Base-by-base conservation (phyloP, 495 filamentous ascomycete genomes). In the Friedmanniomyces endolithicus region DNA sequence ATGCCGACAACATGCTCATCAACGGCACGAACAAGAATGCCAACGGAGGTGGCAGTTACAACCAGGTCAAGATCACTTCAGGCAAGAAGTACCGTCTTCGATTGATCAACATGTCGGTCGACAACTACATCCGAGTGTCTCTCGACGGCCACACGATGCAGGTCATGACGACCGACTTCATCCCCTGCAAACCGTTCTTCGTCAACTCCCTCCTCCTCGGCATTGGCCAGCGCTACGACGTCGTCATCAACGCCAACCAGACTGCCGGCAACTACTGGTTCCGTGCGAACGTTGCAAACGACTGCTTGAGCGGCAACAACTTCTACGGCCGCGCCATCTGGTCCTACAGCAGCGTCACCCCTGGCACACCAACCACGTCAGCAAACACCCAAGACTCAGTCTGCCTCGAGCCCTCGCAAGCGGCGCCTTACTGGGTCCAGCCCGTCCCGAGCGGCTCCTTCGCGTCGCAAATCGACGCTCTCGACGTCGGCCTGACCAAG, bases 141-240 rank as follows among this genome's bases (percentile, higher is more conserved):
- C 51, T 67, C 3, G 63, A 67, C 53, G 50, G 55, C 33, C 69
- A 71, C 59, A 11, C 41, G 0, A 63, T 71, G 56, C 52, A 52
- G 3, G 65, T 72, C 37, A 63, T 72, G 40, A 58, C 67, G 7
- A 50, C 68, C 1, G 68, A 71, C 57, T 68, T 71, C 50, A 52
- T 66, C 29, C 68, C 70, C 7, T 61, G 70, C 43, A 61, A 66
- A 45, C 68, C 70, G 0, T 67, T 54, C 48, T 55, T 24, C 20
- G 62, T 63, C 8, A 24, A 58, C 2, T 63, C 62, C 1, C 23
- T 71, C 2, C 37, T 63, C n/a, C 19, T 71, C 14, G 60, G 45
- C 11, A 57, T 70, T 39, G 69, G 68, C 17, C 69, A 72, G 57
- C 64, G 69, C 3, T 72, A 72, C 58, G 69, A 72, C 33, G 68